Conservation (phyloP, 352 stramenopile species). For the Phytophthora litchii region DNA sequence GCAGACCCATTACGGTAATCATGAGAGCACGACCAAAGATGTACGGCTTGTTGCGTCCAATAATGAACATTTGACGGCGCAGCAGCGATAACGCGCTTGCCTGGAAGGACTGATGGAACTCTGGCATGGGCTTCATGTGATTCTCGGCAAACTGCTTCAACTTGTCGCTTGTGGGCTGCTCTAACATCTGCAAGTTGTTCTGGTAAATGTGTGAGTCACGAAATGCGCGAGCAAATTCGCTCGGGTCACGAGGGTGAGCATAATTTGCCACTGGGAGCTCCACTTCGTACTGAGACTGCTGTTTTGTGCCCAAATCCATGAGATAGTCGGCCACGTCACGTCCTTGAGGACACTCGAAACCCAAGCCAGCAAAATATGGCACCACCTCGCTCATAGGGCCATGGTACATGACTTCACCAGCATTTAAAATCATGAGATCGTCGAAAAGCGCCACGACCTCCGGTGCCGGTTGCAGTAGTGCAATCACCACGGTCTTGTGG, state of each 20-base stretch:
- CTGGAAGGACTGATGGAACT: conserved; percentile 39
- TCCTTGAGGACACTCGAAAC: conserved; percentile 33
- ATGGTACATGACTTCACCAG: conserved; percentile 51
- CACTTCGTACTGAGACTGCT: conserved; percentile 39
- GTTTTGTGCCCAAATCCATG: conserved; percentile 45
- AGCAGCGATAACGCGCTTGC: conserved; percentile 36
- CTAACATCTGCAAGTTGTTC: conserved; percentile 66
- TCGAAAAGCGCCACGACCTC: conserved; percentile 63
- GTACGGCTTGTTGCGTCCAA: conserved; percentile 56
- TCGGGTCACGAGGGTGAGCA: conserved; percentile 24
- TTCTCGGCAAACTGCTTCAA: conserved; percentile 77
- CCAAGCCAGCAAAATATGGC: conserved; percentile 42
- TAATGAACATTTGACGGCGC: conserved; percentile 71
- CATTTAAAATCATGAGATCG: conserved; percentile 54
- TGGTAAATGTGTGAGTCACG: conserved; percentile 41
- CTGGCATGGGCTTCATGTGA: conserved; percentile 37
- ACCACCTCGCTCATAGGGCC: conserved; percentile 35
- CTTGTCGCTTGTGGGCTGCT: conserved; percentile 83
- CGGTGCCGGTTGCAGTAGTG: conserved; percentile 81
- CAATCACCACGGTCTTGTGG: conserved; percentile 66
- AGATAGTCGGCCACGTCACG: conserved; percentile 46
- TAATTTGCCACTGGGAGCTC: conserved; percentile 6
- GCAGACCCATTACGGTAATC: conserved; percentile 49
- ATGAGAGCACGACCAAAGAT: conserved; percentile 47
- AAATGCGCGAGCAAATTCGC: conserved; percentile 55